Evolutionary conservation across 176 grass and related monocot species (phyloP).

Genomic region (Puya raimondii): DNA sequence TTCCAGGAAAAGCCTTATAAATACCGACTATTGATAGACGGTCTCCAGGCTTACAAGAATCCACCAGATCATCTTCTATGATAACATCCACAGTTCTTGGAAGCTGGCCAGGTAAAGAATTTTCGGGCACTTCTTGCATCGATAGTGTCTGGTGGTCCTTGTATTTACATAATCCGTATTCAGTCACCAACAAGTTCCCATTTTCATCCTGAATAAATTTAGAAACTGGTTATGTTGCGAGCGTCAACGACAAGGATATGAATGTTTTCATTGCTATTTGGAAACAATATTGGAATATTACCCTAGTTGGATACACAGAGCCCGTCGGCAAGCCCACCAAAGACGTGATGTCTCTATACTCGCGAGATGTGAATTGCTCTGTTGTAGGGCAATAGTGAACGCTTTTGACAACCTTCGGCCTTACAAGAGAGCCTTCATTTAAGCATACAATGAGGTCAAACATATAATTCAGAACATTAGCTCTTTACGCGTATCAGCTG

Average conservation of each 20-base stretch:
- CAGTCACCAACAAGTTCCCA: constrained; percentile 84
- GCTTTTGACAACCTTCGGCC: constrained; percentile 97
- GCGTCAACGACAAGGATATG: constrained; percentile 3
- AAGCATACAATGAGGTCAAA: no score
- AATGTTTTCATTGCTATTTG: constrained; percentile 1
- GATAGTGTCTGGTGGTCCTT: constrained; percentile 95
- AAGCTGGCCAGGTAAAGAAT: constrained; percentile 89
- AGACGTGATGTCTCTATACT: constrained; percentile 96
- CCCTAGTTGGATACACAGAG: constrained; percentile 97
- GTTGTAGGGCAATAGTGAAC: constrained; percentile 84
- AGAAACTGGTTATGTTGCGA: constrained; percentile 6
- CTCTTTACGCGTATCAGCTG: no score
- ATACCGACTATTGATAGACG: constrained; percentile 88
- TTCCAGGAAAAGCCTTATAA: constrained; percentile 92
- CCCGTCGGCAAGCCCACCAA: constrained; percentile 84
- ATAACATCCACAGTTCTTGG: constrained; percentile 93
- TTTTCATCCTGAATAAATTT: constrained; percentile 65
- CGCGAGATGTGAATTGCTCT: constrained; percentile 42
- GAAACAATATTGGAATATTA: constrained; percentile 20
- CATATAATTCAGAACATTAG: constrained; percentile 9
- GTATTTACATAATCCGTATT: constrained; percentile 90
- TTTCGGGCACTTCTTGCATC: constrained; percentile 99
- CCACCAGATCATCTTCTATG: constrained; percentile 91
- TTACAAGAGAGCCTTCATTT: constrained; percentile 60
- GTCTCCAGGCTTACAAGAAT: constrained; percentile 99